Base-by-base conservation (phyloP, 768 basidiomycete genomes). In the Coprinopsis cinerea region DNA sequence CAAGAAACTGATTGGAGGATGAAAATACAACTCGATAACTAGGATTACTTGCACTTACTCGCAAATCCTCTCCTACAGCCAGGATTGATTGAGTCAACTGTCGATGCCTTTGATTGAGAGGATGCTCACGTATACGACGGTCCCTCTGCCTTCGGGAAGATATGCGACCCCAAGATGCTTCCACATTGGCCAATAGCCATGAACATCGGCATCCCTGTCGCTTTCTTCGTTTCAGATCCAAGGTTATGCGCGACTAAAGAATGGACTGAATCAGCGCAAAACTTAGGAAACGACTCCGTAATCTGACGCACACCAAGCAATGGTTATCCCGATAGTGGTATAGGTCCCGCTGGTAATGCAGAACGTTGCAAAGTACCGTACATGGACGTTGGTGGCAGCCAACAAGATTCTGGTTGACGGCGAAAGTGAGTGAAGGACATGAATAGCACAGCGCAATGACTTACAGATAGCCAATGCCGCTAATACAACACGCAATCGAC, bases 171-270 rank as follows among this genome's bases (percentile, higher is more conserved):
- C n/a, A 86, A 70, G 41, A 87, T 66, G 53, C 85, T 85, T 11
- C 85, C 87, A 44, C 84, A 80, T 59, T 89, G 87, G 0, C 87
- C 87, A 30, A 89, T 86, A 10, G 83, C 76, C 81, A 87, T 87
- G 60, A 88, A 87, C 66, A 85, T 74, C 7, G 85, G 84, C 26
- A 87, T 83, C 0, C 86, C 86, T 0, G 85, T 79, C 0, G 87
- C 86, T 48, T 78, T 80, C 64, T 89, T 88, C 0, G 82, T 81
- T 57, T 89, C 87, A 0, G 86, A 87, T 2, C 85, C 86, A 5
- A 87, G 73, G 56, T 88, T 89, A 57, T 88, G 85, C 2, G 83
- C 78, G 55, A 76, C 82, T 87, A 49, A n/a, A 35, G 46, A 22
- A 15, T 42, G 3, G 2, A 43, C 28, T 18, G 14, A 25, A 18